Evolutionary conservation across 805 yeast genomes (phyloP), one percentile per base, ranked within the genome.

Genomic region (Ogataea methanolica): DNA sequence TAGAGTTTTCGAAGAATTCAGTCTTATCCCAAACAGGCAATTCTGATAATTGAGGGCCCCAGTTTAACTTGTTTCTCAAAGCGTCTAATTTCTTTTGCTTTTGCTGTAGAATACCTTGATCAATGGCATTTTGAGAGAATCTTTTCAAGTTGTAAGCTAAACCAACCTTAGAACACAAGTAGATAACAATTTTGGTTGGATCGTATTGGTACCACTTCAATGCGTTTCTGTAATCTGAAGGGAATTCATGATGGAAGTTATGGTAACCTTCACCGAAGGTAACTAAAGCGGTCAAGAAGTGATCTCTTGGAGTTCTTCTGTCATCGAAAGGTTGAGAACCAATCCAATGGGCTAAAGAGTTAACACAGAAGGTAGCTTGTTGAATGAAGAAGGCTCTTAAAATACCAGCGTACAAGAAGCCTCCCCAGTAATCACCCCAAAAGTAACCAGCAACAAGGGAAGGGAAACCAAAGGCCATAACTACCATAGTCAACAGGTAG

Each of bases 221-320:
- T 35, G 94, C 94, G 63, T 86, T 86, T 78, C 95, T 80, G 77
- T 86, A 87, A 70, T 87, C 95, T 17, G 88, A 78, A 59, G 95
- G 94, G 77, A 86, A 87, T 73, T 86, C 95, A 66, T 87, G 95
- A 68, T 87, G 95, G 81, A 86, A 87, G 70, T 87, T 87, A 63
- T 87, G 94, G 74, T 86, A 85, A 53, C 95, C 95, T 70, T 87
- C 95, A 68, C 95, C 95, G 61, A 86, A 85, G 0, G 95, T 87
- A 49, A 85, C 89, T 50, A 86, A 70, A 5, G 94, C 94, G 43
- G 94, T 85, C 52, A 87, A 60, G 63, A 81, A 78, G 67, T 85
- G 90, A 68, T 87, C 92, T 70, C 94, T 78, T 57, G 94, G 94
- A 33, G 92, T 85, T 78, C 91, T 82, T 70, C 86, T 79, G 65